phyloP scores from a whole-genome alignment of 306 rosid species.

The Rosa rugosa region DNA sequence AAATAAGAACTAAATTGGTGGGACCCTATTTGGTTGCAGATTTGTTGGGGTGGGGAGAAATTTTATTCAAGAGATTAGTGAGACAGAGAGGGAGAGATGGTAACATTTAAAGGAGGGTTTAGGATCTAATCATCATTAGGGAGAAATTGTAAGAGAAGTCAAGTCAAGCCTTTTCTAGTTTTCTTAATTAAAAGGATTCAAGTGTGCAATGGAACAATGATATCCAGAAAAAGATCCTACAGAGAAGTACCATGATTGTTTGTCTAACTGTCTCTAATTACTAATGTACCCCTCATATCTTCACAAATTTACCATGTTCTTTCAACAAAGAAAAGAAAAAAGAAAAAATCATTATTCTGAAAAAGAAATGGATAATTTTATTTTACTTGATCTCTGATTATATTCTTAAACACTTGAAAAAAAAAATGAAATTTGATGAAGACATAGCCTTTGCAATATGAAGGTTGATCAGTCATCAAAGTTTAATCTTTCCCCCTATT shows the following conservation, averaged over 20 bases:
- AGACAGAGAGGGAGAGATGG: neutral
- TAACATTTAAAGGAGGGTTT: constrained; percentile 14
- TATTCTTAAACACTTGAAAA: too few species aligned
- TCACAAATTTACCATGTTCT: neutral
- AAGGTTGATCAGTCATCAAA: neutral
- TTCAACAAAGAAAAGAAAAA: neutral
- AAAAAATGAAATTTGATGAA: neutral
- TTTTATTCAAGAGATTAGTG: constrained; percentile 22
- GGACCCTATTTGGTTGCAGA: constrained; percentile 50
- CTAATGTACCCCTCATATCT: neutral
- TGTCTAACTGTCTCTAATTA: neutral
- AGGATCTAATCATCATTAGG: neutral
- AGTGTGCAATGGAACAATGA: constrained; percentile 13
- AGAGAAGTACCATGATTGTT: constrained; percentile 4
- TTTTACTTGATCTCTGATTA: too few species aligned
- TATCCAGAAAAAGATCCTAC: constrained; percentile 17
- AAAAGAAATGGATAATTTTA: neutral
- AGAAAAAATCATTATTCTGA: neutral
- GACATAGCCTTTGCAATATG: neutral
- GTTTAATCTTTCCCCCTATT: neutral
- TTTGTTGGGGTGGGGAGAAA: constrained; percentile 47
- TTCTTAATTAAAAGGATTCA: neutral
- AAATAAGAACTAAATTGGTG: constrained; percentile 35
- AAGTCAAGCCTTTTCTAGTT: neutral
- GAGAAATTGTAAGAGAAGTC: constrained; percentile 5